phyloP scores from a whole-genome alignment of 768 basidiomycete species.

The Collybia nuda region DNA sequence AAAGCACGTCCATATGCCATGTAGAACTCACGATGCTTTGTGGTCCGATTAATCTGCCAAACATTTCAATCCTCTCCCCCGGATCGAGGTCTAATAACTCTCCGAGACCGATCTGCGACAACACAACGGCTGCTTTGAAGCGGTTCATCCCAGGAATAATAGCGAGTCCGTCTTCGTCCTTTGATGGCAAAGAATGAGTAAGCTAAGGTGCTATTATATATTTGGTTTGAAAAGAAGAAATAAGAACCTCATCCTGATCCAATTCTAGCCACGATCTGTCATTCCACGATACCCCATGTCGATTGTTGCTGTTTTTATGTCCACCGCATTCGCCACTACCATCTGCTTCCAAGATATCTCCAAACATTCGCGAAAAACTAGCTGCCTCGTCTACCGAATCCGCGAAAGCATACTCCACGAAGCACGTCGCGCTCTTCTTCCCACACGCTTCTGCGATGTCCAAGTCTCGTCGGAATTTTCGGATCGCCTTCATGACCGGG shows the following conservation, averaged over 20 bases:
- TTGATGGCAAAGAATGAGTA: constrained; percentile 32
- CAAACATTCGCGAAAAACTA: constrained; percentile 50
- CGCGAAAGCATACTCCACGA: constrained; percentile 62
- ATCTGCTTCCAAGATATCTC: constrained; percentile 48
- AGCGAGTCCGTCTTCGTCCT: constrained; percentile 55
- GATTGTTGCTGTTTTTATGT: constrained; percentile 26
- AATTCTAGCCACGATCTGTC: constrained; percentile 61
- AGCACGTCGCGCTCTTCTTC: constrained; percentile 42
- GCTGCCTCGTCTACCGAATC: constrained; percentile 59
- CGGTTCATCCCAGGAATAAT: constrained; percentile 62
- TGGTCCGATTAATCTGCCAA: constrained; percentile 45
- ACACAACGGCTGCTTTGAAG: constrained; percentile 65
- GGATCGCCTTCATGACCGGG: constrained; percentile 68
- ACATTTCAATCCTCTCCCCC: constrained; percentile 44
- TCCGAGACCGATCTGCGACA: constrained; percentile 53
- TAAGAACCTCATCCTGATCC: constrained; percentile 50
- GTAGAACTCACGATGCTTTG: constrained; percentile 49
- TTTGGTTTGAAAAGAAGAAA: background rate
- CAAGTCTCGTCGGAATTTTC: constrained; percentile 63
- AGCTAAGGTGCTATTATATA: background rate
- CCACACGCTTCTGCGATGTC: constrained; percentile 61
- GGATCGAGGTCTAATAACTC: constrained; percentile 53
- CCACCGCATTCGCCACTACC: background rate
- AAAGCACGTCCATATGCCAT: no score
- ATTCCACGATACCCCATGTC: constrained; percentile 52